Evolutionary conservation across 768 basidiomycete species (phyloP).

Genomic region (Pleurotus djamor): DNA sequence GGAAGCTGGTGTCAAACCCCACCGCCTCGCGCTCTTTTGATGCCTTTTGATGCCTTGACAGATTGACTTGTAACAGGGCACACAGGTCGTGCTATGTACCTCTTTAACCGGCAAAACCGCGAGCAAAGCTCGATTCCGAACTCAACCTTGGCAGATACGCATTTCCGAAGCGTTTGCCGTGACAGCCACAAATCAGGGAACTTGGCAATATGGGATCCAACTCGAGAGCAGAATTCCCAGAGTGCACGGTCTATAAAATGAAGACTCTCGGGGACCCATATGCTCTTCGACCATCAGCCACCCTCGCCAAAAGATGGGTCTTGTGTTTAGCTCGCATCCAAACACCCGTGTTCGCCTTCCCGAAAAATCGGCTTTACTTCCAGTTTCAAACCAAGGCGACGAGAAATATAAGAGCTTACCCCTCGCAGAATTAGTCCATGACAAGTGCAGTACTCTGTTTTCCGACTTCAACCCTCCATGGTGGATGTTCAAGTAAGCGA

Average conservation of each 20-base stretch:
- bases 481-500: slow-evolving; percentile 46
- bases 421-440: slow-evolving; percentile 34
- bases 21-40: no score
- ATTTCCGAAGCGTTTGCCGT: not conserved
- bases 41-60: not conserved
- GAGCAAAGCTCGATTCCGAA: not conserved
- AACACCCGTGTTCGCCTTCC: slow-evolving; percentile 34
- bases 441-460: slow-evolving; percentile 39
- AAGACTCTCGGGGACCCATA: not conserved
- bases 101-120: not conserved
- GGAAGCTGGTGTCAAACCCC: no score
- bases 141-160: not conserved
- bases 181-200: no score
- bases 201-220: no score
- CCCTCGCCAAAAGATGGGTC: slow-evolving; percentile 17
- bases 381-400: slow-evolving; percentile 27
- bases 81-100: not conserved
- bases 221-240: no score
- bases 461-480: slow-evolving; percentile 40
- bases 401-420: slow-evolving; percentile 28
- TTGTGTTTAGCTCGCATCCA: slow-evolving; percentile 20
- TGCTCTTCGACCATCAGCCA: not conserved
- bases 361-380: slow-evolving; percentile 30
- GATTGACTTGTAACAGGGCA: not conserved
- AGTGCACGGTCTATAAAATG: not conserved